Evolutionary conservation across 164 flowering plant genomes (phyloP).

Genomic region (Vitis labrusca): DNA sequence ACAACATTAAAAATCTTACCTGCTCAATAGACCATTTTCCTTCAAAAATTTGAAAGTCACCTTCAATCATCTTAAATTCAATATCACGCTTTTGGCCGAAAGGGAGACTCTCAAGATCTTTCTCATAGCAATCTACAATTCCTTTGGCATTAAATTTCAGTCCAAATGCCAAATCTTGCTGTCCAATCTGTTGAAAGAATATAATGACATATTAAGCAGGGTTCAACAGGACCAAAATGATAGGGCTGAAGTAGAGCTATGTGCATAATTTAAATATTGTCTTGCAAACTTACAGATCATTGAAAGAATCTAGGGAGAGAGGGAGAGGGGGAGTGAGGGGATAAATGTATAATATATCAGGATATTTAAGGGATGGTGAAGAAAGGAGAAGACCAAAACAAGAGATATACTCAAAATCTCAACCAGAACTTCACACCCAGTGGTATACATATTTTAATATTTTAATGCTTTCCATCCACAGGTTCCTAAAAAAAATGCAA

Average conservation of each 20-base stretch:
- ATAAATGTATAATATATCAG: neutral
- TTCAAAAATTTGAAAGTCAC: constrained; percentile 70
- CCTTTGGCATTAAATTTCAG: constrained; percentile 79
- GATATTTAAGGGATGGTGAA: no score
- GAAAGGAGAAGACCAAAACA: no score
- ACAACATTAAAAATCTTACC: constrained; percentile 30
- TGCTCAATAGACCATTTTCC: constrained; percentile 79
- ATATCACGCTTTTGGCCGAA: constrained; percentile 65
- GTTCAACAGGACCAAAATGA: neutral
- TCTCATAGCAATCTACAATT: constrained; percentile 71
- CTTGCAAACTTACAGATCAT: neutral
- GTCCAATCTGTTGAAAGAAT: constrained; percentile 54
- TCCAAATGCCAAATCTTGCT: constrained; percentile 73
- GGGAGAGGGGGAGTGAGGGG: neutral
- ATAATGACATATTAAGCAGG: neutral
- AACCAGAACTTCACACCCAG: no score
- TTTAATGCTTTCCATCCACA: no score
- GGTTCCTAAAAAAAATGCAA: no score
- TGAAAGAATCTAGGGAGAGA: neutral
- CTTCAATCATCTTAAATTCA: constrained; percentile 82
- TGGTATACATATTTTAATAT: no score
- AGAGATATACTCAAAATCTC: no score
- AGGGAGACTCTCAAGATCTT: constrained; percentile 53
- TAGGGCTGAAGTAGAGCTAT: neutral
- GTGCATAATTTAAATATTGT: neutral